Evolutionary conservation across 73 alveolate genomes (phyloP), one percentile per base, ranked within the genome.

Genomic region (Paramecium biaurelia): DNA sequence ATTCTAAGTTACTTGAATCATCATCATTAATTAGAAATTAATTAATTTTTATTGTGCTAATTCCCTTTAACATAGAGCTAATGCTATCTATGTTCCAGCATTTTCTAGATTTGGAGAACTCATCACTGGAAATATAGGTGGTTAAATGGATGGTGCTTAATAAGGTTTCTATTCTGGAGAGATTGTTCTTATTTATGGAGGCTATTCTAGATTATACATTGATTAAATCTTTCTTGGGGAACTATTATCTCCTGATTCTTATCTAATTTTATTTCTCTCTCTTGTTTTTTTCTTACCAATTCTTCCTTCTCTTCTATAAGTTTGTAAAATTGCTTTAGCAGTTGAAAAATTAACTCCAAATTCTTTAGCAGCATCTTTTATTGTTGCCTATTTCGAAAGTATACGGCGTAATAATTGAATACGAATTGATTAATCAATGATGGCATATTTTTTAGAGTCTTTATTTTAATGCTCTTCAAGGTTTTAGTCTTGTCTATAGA

Each of bases 231-330:
- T 41, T 21, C 90, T 38, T 1, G 86, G 38, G 1, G 38, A 35
- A 38, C 45, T 72, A 14, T 21, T 58, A 23, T 23, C 74, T 9
- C 43, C 74, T 20, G 28, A 34, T 42, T 79, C 70, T 18, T 24
- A 14, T 23, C 28, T 63, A 12, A 15, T 43, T 18, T 47, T 79
- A 23, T 79, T 89, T 49, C 94, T 76, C 26, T 89, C 70, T 35
- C 94, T 76, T 1, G 89, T 89, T 72, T 89, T 89, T 85, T 89
- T 89, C 74, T 89, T 89, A n/a, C 94, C 94, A 0, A 89, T 89
- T 49, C 94, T 76, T 7, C 94, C 94, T 53, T 89, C 94, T 37
- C 70, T 89, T 21, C 87, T 68, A 82, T 68, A 89, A 15, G 94
- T 89, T 70, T 89, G 23, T 10, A 89, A 72, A 9, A 89, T 89